Percentiles rank a stretch among this genome's conserved stretches.
These are phyloP conservation scores for Xylaria sp. DNA, from an alignment of 2,329 filamentous ascomycete genomes.

Conservation along the genomic window DNA sequence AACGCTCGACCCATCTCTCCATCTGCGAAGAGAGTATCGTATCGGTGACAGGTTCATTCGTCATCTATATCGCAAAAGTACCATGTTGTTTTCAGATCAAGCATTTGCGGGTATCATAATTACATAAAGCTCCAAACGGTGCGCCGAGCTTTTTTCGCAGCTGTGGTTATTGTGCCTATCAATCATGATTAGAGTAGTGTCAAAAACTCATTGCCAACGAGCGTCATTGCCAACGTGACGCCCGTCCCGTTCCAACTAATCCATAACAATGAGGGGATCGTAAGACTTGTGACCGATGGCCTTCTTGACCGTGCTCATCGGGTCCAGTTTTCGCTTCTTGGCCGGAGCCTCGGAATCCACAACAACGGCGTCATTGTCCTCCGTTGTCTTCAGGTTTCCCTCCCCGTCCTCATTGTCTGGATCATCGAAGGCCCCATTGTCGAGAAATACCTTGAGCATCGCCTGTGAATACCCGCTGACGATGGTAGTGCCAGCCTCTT, in stretches of 20 bases:
- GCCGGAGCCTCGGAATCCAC: conserved; percentile 47
- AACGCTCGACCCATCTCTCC: neutral
- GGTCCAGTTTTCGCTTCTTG: conserved; percentile 57
- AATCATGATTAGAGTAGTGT: neutral
- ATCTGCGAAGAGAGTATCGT: neutral
- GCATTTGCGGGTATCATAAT: neutral
- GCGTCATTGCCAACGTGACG: neutral
- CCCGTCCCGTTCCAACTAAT: conserved; percentile 50
- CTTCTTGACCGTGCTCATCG: conserved; percentile 58
- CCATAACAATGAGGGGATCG: conserved; percentile 64
- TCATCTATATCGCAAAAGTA: neutral
- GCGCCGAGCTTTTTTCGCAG: neutral
- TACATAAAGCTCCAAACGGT: neutral
- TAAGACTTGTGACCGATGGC: conserved; percentile 65
- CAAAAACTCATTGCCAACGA: neutral
- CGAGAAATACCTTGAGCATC: conserved; percentile 67
- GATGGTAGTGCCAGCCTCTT: conserved; percentile 57
- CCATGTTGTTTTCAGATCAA: neutral
- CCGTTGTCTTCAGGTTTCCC: conserved; percentile 46
- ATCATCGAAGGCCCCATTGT: conserved; percentile 58
- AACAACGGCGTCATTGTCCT: conserved; percentile 53
- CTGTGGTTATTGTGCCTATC: neutral
- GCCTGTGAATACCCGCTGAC: conserved; percentile 68
- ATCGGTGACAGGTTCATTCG: neutral
- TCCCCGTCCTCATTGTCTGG: conserved; percentile 47